These are phyloP conservation scores for Grosmannia huntii DNA, from an alignment of 2,329 filamentous ascomycete species.

Conservation along the genomic window DNA sequence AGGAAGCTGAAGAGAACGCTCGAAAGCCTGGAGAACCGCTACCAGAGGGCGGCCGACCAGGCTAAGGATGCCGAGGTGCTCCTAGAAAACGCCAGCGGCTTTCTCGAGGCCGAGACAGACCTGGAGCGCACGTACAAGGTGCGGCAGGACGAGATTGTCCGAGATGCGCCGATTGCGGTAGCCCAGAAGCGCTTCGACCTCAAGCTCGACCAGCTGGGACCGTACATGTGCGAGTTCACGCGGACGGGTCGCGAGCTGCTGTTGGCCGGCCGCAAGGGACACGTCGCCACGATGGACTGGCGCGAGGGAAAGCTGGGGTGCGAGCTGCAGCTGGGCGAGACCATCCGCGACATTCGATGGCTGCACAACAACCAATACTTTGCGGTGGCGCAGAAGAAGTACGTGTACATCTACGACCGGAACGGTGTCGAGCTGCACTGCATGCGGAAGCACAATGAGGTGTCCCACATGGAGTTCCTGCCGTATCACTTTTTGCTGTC, in stretches of 20 bases:
- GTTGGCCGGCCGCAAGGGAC: conserved; percentile 79
- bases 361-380: conserved; percentile 92
- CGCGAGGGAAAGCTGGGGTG: conserved; percentile 80
- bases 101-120: conserved; percentile 77
- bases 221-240: conserved; percentile 81
- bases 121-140: conserved; percentile 89
- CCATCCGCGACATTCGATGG: conserved; percentile 79
- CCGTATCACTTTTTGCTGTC: conserved; percentile 92
- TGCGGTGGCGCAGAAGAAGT: conserved; percentile 90
- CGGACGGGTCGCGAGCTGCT: conserved; percentile 78
- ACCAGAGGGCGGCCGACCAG: conserved; percentile 65
- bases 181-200: conserved; percentile 91
- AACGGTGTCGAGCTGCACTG: conserved; percentile 88
- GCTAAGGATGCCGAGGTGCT: conserved; percentile 94
- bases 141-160: conserved; percentile 71
- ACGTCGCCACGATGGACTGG: conserved; percentile 96
- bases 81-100: conserved; percentile 73
- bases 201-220: conserved; percentile 68
- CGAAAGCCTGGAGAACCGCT: conserved; percentile 66
- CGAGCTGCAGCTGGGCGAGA: conserved; percentile 77
- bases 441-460: conserved; percentile 79
- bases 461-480: conserved; percentile 86
- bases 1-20: conserved; percentile 81
- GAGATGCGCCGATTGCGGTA: conserved; percentile 64
- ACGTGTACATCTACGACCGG: conserved; percentile 91